Conservation (phyloP, 768 basidiomycete species). For the Tubosaeta brunneosetosa region DNA sequence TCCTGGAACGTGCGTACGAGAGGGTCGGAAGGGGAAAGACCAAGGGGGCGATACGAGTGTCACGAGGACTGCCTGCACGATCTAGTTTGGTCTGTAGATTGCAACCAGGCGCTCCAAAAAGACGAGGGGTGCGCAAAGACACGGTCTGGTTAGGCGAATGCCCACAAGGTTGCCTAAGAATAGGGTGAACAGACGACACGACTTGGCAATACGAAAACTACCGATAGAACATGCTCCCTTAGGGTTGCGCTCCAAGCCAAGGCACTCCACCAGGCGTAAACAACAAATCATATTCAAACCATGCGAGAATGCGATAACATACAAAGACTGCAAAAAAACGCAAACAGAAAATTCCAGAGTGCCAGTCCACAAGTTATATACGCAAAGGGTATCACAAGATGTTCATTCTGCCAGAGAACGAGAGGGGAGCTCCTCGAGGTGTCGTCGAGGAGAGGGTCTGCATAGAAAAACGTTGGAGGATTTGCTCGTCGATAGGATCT, state of each 20-base stretch:
- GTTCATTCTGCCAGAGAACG: conserved; percentile 27
- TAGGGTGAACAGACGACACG: too few relatives aligned
- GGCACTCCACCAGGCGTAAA: not conserved
- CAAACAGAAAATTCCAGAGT: conserved; percentile 18
- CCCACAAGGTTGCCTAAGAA: too few relatives aligned
- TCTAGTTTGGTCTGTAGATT: too few relatives aligned
- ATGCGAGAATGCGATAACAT: conserved; percentile 16
- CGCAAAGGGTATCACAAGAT: conserved; percentile 4
- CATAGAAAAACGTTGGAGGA: conserved; percentile 52
- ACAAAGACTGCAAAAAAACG: conserved; percentile 14
- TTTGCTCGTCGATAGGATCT: conserved; percentile 61
- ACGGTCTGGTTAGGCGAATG: too few relatives aligned
- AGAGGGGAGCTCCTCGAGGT: conserved; percentile 15
- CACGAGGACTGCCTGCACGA: too few relatives aligned
- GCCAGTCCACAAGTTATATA: conserved; percentile 29
- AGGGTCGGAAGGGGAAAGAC: not conserved
- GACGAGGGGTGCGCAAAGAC: too few relatives aligned
- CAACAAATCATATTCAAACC: conserved; percentile 17
- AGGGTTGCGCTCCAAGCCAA: too few relatives aligned
- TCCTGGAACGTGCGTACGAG: conserved; percentile 2
- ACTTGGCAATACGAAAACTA: too few relatives aligned
- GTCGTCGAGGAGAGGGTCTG: conserved; percentile 20
- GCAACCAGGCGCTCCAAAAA: too few relatives aligned
- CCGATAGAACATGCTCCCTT: too few relatives aligned
- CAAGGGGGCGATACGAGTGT: too few relatives aligned